Evolutionary conservation across 2,329 filamentous ascomycete genomes (phyloP).

Genomic region (Huntiella omanensis): DNA sequence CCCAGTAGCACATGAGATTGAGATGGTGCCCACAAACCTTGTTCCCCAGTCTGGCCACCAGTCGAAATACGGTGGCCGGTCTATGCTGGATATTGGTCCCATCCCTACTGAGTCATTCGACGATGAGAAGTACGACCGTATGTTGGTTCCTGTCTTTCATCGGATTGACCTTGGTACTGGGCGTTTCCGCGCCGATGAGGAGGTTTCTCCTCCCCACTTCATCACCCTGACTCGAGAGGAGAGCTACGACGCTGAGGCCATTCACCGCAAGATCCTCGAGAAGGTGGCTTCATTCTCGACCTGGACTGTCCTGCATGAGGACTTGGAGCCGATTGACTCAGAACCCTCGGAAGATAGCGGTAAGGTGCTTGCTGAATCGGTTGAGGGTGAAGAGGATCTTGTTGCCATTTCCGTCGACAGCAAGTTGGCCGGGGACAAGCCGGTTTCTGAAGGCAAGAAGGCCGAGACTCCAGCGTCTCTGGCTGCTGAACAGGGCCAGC

Average conservation of each 20-base stretch:
- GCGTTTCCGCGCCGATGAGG: slow-evolving; percentile 14
- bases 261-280: slow-evolving; percentile 62
- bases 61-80: slow-evolving; percentile 27
- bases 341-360: slow-evolving; percentile 24
- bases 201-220: slow-evolving; percentile 39
- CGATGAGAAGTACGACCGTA: slow-evolving; percentile 41
- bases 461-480: slow-evolving; percentile 12
- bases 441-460: slow-evolving; percentile 27
- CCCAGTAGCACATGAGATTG: slow-evolving; percentile 57
- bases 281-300: slow-evolving; percentile 63
- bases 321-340: slow-evolving; percentile 18
- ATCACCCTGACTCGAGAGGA: slow-evolving; percentile 61
- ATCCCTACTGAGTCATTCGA: slow-evolving; percentile 35
- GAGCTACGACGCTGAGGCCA: slow-evolving; percentile 43
- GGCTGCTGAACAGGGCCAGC: slow-evolving; percentile 4
- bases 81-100: slow-evolving; percentile 30
- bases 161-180: slow-evolving; percentile 21
- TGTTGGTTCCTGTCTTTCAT: slow-evolving; percentile 56
- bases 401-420: slow-evolving; percentile 50
- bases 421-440: slow-evolving; percentile 33
- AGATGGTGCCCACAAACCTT: slow-evolving; percentile 61
- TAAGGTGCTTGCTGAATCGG: slow-evolving; percentile 57
- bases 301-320: slow-evolving; percentile 39
- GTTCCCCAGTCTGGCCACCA: slow-evolving; percentile 27
- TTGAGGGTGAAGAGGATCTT: slow-evolving; percentile 77